These are phyloP conservation scores for Cytospora piceae DNA, from an alignment of 2,329 filamentous ascomycete species.

Conservation along the genomic window DNA sequence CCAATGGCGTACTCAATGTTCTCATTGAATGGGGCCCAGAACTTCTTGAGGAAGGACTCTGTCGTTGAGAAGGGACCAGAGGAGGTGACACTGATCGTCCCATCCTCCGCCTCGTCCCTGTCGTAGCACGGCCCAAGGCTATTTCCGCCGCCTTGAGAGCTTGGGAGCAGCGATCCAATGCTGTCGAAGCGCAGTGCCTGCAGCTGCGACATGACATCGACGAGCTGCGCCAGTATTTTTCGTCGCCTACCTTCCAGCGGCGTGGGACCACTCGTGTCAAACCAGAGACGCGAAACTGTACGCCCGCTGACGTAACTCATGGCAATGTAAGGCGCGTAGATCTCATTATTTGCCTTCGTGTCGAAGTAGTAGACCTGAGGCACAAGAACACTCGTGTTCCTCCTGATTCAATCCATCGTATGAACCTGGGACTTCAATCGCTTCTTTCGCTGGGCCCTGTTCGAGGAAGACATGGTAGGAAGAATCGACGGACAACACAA, in stretches of 20 bases:
- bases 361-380: not conserved
- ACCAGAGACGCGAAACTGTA: not conserved
- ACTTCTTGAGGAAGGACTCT: not conserved
- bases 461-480: not conserved
- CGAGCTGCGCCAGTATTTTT: not conserved
- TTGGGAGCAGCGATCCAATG: not conserved
- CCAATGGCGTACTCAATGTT: too few relatives aligned
- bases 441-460: too few relatives aligned
- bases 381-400: not conserved
- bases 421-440: too few relatives aligned
- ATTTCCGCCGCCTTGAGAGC: not conserved
- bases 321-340: not conserved
- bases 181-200: not conserved
- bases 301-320: not conserved
- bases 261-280: not conserved
- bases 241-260: not conserved
- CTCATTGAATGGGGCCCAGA: too few relatives aligned
- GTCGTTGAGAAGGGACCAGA: not conserved
- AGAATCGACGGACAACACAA: not conserved
- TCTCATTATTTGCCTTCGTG: constrained; percentile 1
- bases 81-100: not conserved
- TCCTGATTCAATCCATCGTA: not conserved
- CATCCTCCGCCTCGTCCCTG: not conserved
- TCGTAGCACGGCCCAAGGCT: not conserved
- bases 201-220: not conserved